Evolutionary conservation across 768 basidiomycete genomes (phyloP), one percentile per base, ranked within the genome.

Genomic region (Mycena rosella): DNA sequence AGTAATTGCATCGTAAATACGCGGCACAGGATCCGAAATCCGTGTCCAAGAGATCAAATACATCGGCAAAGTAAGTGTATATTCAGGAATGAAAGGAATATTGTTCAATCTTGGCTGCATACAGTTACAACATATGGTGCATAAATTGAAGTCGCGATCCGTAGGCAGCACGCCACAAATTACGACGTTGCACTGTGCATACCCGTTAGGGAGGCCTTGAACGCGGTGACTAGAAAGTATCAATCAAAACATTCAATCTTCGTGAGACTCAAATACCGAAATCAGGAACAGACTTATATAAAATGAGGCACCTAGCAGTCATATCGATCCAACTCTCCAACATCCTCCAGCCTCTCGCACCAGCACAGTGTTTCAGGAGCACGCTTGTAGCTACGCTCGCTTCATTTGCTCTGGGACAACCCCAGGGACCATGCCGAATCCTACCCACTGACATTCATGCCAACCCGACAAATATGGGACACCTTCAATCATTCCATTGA

Each of bases 361-460:
- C n/a, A n/a, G n/a, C 38, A 40, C 38, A 15, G 48, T 59, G 58
- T 48, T n/a, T 59, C 45, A 59, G 47, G 30, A 59, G 44, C 32
- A 59, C 58, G 44, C 44, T 59, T 47, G 45, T 59, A 59, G 58
- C 45, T 30, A 32, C 45, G 26, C 58, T 59, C 48, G 58, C 22
- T 59, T 59, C 44, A 44, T 58, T 59, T 59, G 44, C 45, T 11
- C 30, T 59, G 44, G 58, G 27, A 48, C 47, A 59, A 48, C 44
- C 32, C 58, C 58, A 59, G 58, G n/a, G 26, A 59, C 24, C 45
- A 47, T 68, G 67, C 57, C 67, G 67, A 57, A 54, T 42, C 27
- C 48, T 68, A 24, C 67, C 67, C 48, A 51, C 53, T 32, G 67
- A 68, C 57, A 38, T 49, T 51, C 62, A 26, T 68, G 67, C 67